Base-by-base conservation (phyloP, 1,139 yeast species). In the Hyphopichia khmerensis region DNA sequence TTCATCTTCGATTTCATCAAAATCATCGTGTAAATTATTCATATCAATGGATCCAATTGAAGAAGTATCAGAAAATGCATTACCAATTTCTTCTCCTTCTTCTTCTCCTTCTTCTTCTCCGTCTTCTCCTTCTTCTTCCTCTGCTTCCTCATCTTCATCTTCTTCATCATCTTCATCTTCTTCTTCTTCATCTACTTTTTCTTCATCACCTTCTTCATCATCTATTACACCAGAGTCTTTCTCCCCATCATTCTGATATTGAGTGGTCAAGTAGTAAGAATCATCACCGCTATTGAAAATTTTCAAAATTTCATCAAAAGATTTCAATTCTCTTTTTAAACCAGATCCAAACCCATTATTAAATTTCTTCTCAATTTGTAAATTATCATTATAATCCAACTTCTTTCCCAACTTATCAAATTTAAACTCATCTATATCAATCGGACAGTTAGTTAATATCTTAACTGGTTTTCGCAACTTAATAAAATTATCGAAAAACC, bases 291-390 rank as follows among this genome's bases (percentile, higher is more conserved):
- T 42, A 11, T 51, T 43, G 24, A 82, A 54, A 45, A 62, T 64
- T 0, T 60, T 55, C 42, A 82, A 53, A 44, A 84, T 69, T 17
- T 80, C 79, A 0, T 50, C 52, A 45, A 84, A 67, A 1, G 64
- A 55, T 78, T 82, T 72, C 43, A 67, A 67, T 13, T 71, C 60
- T 48, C 89, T 63, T 43, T 68, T 62, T 26, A 70, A 67, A 1
- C 88, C 88, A 26, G 81, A 74, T 0, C 91, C 91, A 62, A 79
- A 84, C 2, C 91, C 91, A 40, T 79, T 79, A 35, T 68, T 61
- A 19, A 60, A 58, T 51, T 79, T 77, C 49, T 69, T 69, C 55
- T 84, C 91, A 10, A 84, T 80, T 51, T 80, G 77, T 21, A 84
- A 54, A 7, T 55, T 48, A 3, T 58, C 59, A 2, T 61, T 57